These are phyloP conservation scores for Aspergillus indologenus DNA, from an alignment of 495 filamentous ascomycete species.

Conservation along the genomic window DNA sequence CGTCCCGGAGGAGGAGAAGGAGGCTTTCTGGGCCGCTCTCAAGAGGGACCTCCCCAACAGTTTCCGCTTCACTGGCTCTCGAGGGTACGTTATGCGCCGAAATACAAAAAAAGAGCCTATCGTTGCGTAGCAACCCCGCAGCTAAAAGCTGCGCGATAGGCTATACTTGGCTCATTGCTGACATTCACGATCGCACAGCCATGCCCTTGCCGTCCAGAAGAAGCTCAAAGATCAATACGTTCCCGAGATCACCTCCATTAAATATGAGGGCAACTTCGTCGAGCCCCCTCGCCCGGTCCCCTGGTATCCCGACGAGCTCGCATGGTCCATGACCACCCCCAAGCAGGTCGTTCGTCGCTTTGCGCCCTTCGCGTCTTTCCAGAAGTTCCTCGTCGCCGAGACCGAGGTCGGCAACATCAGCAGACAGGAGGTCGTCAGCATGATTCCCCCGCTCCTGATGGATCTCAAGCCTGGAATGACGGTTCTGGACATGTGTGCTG, in stretches of 20 bases:
- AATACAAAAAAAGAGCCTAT: neutral
- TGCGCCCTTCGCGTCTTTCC: slow-evolving; percentile 88
- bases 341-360: slow-evolving; percentile 91
- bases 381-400: slow-evolving; percentile 97
- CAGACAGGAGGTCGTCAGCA: slow-evolving; percentile 94
- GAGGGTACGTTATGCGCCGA: slow-evolving; percentile 54
- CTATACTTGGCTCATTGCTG: slow-evolving; percentile 7
- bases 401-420: slow-evolving; percentile 96
- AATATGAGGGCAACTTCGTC: slow-evolving; percentile 74
- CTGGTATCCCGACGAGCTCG: slow-evolving; percentile 92
- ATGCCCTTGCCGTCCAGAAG: slow-evolving; percentile 83
- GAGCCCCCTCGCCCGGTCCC: slow-evolving; percentile 74
- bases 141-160: neutral
- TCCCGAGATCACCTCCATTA: slow-evolving; percentile 79
- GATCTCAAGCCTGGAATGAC: slow-evolving; percentile 87
- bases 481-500: slow-evolving; percentile 92
- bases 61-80: slow-evolving; percentile 93
- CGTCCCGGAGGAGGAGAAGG: slow-evolving; percentile 67
- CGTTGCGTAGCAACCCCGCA: slow-evolving; percentile 4
- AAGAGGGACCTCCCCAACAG: slow-evolving; percentile 85
- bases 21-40: slow-evolving; percentile 78
- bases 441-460: slow-evolving; percentile 95
- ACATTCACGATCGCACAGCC: slow-evolving; percentile 40
- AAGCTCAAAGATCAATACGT: slow-evolving; percentile 83
- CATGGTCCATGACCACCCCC: slow-evolving; percentile 94